These are phyloP conservation scores for Torrubiella hemipterigena DNA, from an alignment of 2,329 filamentous ascomycete genomes.

Conservation along the genomic window DNA sequence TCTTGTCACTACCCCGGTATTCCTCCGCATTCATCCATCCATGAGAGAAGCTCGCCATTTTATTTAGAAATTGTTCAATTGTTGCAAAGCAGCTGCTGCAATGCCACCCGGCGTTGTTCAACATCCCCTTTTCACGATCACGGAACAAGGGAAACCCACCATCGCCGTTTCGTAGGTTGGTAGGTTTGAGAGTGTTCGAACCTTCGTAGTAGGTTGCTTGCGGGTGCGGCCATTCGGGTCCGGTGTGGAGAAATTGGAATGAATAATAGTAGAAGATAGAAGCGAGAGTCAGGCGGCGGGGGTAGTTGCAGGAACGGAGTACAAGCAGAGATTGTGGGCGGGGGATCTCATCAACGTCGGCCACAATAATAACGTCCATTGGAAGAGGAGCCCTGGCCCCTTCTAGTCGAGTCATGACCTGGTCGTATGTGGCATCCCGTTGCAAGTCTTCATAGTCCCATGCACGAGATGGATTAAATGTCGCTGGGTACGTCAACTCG, in stretches of 20 bases:
- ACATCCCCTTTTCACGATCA: constrained; percentile 27
- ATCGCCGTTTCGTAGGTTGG: constrained; percentile 38
- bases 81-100: constrained; percentile 50
- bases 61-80: constrained; percentile 39
- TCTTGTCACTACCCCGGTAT: constrained; percentile 33
- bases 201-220: constrained; percentile 43
- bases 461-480: constrained; percentile 21
- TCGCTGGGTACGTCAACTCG: constrained; percentile 32
- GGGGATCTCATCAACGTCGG: constrained; percentile 49
- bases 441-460: constrained; percentile 42
- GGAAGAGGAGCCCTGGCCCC: constrained; percentile 26
- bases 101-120: constrained; percentile 46
- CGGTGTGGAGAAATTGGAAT: constrained; percentile 35
- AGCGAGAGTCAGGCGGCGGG: constrained; percentile 37
- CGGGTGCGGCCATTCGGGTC: constrained; percentile 39
- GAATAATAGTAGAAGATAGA: constrained; percentile 46
- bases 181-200: constrained; percentile 35
- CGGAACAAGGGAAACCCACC: constrained; percentile 25
- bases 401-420: constrained; percentile 38
- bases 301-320: constrained; percentile 39
- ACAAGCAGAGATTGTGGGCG: constrained; percentile 35
- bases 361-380: constrained; percentile 46
- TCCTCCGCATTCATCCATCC: constrained; percentile 35
- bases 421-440: constrained; percentile 44
- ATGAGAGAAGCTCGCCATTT: constrained; percentile 46